These are phyloP conservation scores for Sonneratia alba DNA, from an alignment of 345 rosid genomes.

Conservation along the genomic window DNA sequence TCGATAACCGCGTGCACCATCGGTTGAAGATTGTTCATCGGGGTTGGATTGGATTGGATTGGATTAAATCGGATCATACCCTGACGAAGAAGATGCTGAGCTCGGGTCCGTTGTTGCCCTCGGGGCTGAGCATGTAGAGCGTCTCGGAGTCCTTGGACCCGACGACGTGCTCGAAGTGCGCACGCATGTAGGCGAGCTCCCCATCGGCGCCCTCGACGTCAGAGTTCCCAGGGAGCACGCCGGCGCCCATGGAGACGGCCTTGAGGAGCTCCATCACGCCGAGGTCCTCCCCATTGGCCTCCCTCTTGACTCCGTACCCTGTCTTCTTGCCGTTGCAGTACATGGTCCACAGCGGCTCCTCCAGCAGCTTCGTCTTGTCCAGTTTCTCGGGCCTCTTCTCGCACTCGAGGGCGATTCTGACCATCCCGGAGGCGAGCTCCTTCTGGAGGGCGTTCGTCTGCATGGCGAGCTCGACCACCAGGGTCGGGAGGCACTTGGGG, in stretches of 20 bases:
- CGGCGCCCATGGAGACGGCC: conserved; percentile 86
- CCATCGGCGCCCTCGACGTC: conserved; percentile 60
- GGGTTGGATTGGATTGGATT: background rate
- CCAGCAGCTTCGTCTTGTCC: conserved; percentile 18
- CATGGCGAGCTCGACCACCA: conserved; percentile 35
- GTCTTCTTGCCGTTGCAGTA: conserved; percentile 31
- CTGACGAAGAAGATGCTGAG: conserved; percentile 72
- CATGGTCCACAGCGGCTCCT: conserved; percentile 25
- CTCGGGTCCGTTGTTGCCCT: conserved; percentile 71
- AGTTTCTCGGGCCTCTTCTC: conserved; percentile 22
- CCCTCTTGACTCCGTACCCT: conserved; percentile 61
- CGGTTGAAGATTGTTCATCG: background rate
- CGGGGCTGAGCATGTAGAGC: conserved; percentile 75
- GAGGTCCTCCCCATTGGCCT: conserved; percentile 60
- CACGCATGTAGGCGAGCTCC: conserved; percentile 71
- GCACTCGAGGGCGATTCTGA: conserved; percentile 37
- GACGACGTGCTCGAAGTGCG: conserved; percentile 62
- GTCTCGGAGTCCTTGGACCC: conserved; percentile 89
- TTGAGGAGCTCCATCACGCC: conserved; percentile 65
- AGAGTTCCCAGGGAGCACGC: conserved; percentile 59
- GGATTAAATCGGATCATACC: conserved; percentile 19
- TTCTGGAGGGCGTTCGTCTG: conserved; percentile 28
- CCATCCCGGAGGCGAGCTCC: conserved; percentile 33
- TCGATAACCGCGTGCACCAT: background rate
- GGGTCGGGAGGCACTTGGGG: conserved; percentile 27